Evolutionary conservation across 2,329 filamentous ascomycete genomes (phyloP).

Genomic region (Diplodia mutila): DNA sequence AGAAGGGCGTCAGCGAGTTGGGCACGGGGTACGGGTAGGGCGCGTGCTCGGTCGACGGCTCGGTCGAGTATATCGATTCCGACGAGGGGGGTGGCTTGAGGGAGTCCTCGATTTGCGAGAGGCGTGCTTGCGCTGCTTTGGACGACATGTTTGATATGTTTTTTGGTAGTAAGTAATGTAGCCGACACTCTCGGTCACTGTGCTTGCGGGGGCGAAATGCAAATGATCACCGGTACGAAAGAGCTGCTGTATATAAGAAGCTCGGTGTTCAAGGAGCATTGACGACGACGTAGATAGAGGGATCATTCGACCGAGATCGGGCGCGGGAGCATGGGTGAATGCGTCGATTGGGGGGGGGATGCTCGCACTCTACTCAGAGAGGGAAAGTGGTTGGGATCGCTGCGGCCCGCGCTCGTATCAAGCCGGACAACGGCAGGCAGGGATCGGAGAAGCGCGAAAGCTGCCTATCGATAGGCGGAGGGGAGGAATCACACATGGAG

Average conservation of each 20-base stretch:
- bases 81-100: not conserved
- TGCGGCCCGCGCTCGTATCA: slow-evolving; percentile 24
- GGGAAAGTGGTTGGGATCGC: not conserved
- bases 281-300: not conserved
- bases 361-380: not conserved
- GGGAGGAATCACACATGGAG: not conserved
- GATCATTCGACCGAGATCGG: slow-evolving; percentile 15
- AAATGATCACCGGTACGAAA: too few relatives aligned
- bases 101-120: slow-evolving; percentile 1
- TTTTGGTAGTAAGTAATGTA: too few relatives aligned
- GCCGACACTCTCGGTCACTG: not conserved
- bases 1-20: slow-evolving; percentile 41
- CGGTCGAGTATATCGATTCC: slow-evolving; percentile 10
- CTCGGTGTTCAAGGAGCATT: not conserved
- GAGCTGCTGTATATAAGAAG: slow-evolving; percentile 5
- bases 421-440: slow-evolving; percentile 12
- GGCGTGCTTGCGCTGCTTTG: not conserved
- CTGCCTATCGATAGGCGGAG: slow-evolving; percentile 18
- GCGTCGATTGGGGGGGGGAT: not conserved
- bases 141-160: slow-evolving; percentile 1
- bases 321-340: not conserved
- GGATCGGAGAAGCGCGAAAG: slow-evolving; percentile 24
- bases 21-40: slow-evolving; percentile 33
- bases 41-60: slow-evolving; percentile 19
- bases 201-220: too few relatives aligned